Conservation (phyloP, 495 filamentous ascomycete genomes). For the Annulohypoxylon moriforme region DNA sequence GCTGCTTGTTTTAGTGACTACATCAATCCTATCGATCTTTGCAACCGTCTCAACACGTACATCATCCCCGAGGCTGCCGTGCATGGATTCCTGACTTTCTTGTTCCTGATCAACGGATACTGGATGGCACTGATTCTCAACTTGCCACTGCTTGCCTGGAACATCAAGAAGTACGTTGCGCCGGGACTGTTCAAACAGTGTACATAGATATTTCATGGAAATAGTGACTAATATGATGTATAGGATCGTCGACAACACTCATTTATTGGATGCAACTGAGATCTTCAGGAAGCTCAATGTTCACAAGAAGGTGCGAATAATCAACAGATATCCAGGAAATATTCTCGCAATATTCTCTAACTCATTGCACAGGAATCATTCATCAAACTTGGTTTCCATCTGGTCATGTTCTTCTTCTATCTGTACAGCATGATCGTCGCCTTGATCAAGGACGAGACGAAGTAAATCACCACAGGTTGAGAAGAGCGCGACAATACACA, state of each 20-base stretch:
- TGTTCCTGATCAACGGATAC: constrained; percentile 99
- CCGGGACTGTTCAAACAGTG: not conserved
- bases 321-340: not conserved
- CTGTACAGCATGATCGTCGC: constrained; percentile 99
- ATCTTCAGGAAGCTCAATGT: constrained; percentile 99
- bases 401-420: constrained; percentile 99
- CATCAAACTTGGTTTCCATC: constrained; percentile 98
- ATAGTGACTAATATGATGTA: constrained; percentile 38
- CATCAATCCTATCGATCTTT: constrained; percentile 99
- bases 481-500: constrained; percentile 8
- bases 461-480: constrained; percentile 61
- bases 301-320: constrained; percentile 88
- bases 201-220: not conserved
- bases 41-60: constrained; percentile 99
- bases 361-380: constrained; percentile 83
- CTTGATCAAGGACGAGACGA: constrained; percentile 92
- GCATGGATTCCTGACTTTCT: constrained; percentile 90
- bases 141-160: constrained; percentile 90
- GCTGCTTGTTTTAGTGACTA: constrained; percentile 77
- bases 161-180: constrained; percentile 89
- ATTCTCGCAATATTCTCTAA: not conserved
- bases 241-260: constrained; percentile 96
- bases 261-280: constrained; percentile 96
- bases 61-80: constrained; percentile 99
- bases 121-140: constrained; percentile 95